A percentile compares a stretch with the other conserved stretches of the same genome.
phyloP scores from a whole-genome alignment of 768 basidiomycete species.

The Austroboletus festivus region DNA sequence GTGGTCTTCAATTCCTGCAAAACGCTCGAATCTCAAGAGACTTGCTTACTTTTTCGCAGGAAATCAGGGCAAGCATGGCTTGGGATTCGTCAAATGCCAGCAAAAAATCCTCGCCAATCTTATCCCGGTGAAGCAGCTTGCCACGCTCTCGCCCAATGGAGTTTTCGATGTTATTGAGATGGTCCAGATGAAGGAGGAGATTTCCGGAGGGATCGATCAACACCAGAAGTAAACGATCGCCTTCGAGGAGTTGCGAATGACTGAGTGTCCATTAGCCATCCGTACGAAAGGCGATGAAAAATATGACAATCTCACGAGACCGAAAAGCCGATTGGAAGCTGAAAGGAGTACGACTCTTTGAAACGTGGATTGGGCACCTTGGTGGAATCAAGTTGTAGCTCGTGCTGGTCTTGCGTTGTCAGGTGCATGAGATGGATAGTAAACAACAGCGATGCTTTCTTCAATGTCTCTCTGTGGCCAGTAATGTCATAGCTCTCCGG shows the following conservation, averaged over 20 bases:
- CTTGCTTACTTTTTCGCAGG: conserved; percentile 38
- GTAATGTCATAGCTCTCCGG: conserved; percentile 15
- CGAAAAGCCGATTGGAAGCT: conserved; percentile 18
- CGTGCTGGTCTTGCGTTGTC: conserved; percentile 29
- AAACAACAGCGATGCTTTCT: conserved; percentile 20
- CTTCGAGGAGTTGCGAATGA: conserved; percentile 39
- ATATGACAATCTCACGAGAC: conserved; percentile 18
- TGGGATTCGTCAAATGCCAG: conserved; percentile 53
- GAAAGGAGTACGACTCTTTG: conserved; percentile 25
- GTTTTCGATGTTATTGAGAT: conserved; percentile 28
- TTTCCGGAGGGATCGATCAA: conserved; percentile 32
- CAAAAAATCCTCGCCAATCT: conserved; percentile 43
- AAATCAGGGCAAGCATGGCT: conserved; percentile 45
- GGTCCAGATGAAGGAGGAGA: conserved; percentile 39
- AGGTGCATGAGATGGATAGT: conserved; percentile 30
- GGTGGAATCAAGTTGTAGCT: conserved; percentile 24
- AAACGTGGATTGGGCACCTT: conserved; percentile 25
- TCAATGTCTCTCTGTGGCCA: conserved; percentile 17
- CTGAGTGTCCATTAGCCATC: conserved; percentile 18
- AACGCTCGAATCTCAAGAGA: background rate
- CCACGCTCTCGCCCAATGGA: conserved; percentile 32
- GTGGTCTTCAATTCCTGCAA: background rate
- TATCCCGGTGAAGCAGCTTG: conserved; percentile 41
- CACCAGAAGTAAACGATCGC: conserved; percentile 40
- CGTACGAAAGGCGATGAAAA: background rate